Evolutionary conservation across 1,284 basidiomycete genomes (phyloP), one percentile per base, ranked within the genome.

Genomic region (Marasmius fiardii): DNA sequence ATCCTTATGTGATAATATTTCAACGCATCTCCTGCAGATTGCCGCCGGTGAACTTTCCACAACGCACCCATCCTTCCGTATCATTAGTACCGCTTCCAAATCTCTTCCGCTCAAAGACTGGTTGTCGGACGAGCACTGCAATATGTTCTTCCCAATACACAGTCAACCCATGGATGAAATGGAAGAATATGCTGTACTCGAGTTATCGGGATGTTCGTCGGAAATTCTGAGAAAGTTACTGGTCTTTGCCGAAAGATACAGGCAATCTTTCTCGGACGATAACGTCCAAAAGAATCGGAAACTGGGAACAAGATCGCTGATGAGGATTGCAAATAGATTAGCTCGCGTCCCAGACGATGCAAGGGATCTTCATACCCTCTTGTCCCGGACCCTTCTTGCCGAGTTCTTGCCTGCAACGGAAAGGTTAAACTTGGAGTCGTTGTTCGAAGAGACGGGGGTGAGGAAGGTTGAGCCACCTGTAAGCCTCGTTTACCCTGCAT

Each of bases 101-200:
- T 85, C 83, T 1, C 66, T 80, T 1, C 78, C 80, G 11, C 68
- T 85, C 12, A 80, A 81, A 61, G 84, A 86, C 63, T 87, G 84
- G 85, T 74, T 87, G 24, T 73, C 76, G 0, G 78, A 80, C 58
- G 84, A 87, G 64, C 81, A 86, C 61, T 78, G 80, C 16, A 86
- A 85, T 64, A 85, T 85, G 82, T 86, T 87, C 74, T 81, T 86
- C 66, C 68, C 83, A 7, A 67, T 87, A 26, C 77, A 81, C 2
- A 74, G 77, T 41, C 78, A 80, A 61, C 82, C 84, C 1, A 86
- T 87, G 84, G 71, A 74, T 24, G 62, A 60, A 10, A 58, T 63
- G 0, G 84, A 87, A 64, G 84, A 83, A 64, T 58, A 62, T 0
- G 58, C 63, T 5, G 66, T 82, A n/a, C 74, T 83, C 8, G 56